Percentiles rank a stretch among this genome's conserved stretches.
Evolutionary conservation across 371 early-diverging fungal genomes (phyloP).

Genomic region (Actinomortierella wolfii): DNA sequence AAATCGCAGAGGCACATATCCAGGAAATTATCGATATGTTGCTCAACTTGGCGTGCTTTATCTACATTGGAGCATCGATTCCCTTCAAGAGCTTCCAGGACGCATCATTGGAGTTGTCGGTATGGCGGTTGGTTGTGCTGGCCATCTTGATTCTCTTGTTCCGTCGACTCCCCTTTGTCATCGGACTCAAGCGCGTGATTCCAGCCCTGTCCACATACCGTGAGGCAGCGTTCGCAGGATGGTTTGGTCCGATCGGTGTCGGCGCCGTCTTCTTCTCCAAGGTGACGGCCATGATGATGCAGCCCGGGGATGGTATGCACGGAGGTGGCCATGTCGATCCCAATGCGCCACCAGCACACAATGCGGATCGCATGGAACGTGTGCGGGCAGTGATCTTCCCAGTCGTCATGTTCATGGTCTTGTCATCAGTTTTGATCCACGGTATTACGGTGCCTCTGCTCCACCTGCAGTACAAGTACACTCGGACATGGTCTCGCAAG

Average conservation of each 20-base stretch:
- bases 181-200: constrained; percentile 68
- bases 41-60: constrained; percentile 89
- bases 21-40: constrained; percentile 93
- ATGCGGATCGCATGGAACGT: constrained; percentile 31
- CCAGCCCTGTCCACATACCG: constrained; percentile 75
- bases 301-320: constrained; percentile 33
- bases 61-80: constrained; percentile 89
- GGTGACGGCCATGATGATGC: constrained; percentile 60
- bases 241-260: constrained; percentile 97
- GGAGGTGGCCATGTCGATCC: constrained; percentile 15
- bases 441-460: constrained; percentile 83
- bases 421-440: constrained; percentile 79
- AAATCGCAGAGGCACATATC: constrained; percentile 84
- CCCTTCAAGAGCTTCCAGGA: constrained; percentile 78
- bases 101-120: constrained; percentile 51
- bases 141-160: constrained; percentile 78
- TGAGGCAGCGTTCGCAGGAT: constrained; percentile 93
- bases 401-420: constrained; percentile 74
- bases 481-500: constrained; percentile 48
- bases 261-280: constrained; percentile 83
- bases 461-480: constrained; percentile 55
- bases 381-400: constrained; percentile 56
- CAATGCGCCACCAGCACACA: constrained; percentile 6
- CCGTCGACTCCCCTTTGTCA: constrained; percentile 82
- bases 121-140: constrained; percentile 75